These are phyloP conservation scores for Rhynchosporium agropyri DNA, from an alignment of 2,329 filamentous ascomycete species.

Conservation along the genomic window DNA sequence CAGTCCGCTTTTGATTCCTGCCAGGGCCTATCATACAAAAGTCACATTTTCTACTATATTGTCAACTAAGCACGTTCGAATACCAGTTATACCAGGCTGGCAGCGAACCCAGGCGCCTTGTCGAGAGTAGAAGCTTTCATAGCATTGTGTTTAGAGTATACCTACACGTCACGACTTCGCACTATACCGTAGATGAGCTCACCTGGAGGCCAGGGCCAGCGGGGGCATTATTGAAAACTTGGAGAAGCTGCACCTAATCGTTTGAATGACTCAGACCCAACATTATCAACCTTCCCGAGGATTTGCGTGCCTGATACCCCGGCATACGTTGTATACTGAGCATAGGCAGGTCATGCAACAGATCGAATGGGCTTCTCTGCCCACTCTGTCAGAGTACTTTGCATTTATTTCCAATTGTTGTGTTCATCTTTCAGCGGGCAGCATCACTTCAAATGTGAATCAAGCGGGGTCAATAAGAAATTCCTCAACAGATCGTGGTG, in stretches of 20 bases:
- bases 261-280: slow-evolving; percentile 46
- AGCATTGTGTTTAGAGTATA: slow-evolving; percentile 56
- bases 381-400: slow-evolving; percentile 15
- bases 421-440: slow-evolving; percentile 6
- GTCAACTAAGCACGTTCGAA: slow-evolving; percentile 18
- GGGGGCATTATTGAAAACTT: slow-evolving; percentile 52
- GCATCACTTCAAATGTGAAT: slow-evolving; percentile 8
- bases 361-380: slow-evolving; percentile 13
- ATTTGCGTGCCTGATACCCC: slow-evolving; percentile 49
- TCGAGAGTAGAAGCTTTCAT: slow-evolving; percentile 53
- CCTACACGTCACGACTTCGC: slow-evolving; percentile 58
- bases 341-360: slow-evolving; percentile 27
- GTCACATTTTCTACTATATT: slow-evolving; percentile 37
- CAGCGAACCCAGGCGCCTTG: slow-evolving; percentile 50
- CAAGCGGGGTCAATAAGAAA: not conserved
- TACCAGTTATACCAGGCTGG: slow-evolving; percentile 55
- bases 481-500: slow-evolving; percentile 10
- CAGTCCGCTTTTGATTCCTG: slow-evolving; percentile 43
- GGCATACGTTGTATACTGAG: slow-evolving; percentile 49
- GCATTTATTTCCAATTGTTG: not conserved
- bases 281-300: slow-evolving; percentile 44
- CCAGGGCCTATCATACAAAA: slow-evolving; percentile 41
- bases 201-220: slow-evolving; percentile 55
- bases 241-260: slow-evolving; percentile 53
- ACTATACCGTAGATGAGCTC: slow-evolving; percentile 44